A percentile compares a stretch with the other conserved stretches of the same genome.
Conservation (phyloP, 106 monocot species). For the Dendrobium catenatum region DNA sequence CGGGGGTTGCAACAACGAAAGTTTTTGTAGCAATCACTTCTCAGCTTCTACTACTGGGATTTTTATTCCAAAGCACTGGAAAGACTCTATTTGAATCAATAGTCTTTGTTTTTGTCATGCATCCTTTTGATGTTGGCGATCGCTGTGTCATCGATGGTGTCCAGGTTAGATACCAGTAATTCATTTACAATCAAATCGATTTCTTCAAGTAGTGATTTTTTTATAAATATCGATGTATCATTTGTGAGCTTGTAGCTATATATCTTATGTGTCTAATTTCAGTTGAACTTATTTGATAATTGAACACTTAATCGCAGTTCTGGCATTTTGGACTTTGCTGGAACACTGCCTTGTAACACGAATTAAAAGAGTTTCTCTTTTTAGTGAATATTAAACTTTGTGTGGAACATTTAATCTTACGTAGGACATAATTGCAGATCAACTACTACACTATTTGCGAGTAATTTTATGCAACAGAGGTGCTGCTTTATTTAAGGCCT, state of each 20-base stretch:
- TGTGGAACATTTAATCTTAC: no score
- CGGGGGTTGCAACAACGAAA: conserved; percentile 71
- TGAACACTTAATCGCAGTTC: no score
- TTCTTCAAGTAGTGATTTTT: neutral
- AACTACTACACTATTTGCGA: no score
- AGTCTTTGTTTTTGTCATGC: conserved; percentile 87
- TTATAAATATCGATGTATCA: neutral
- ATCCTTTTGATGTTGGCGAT: conserved; percentile 94
- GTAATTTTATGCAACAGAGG: no score
- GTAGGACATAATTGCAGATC: no score
- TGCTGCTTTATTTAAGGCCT: no score
- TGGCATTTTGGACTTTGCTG: no score
- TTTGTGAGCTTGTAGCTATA: neutral
- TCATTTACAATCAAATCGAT: neutral
- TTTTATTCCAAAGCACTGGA: conserved; percentile 78
- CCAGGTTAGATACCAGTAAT: conserved; percentile 38
- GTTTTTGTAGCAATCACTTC: conserved; percentile 65
- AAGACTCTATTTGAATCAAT: conserved; percentile 75
- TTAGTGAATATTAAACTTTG: no score
- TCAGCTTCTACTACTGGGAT: conserved; percentile 66
- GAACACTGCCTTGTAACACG: no score
- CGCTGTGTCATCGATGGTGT: conserved; percentile 75
- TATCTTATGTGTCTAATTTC: neutral
- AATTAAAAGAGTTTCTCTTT: no score
- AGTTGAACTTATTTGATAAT: no score